phyloP scores from a whole-genome alignment of 2,329 filamentous ascomycete species.

The Ophiostoma ips region DNA sequence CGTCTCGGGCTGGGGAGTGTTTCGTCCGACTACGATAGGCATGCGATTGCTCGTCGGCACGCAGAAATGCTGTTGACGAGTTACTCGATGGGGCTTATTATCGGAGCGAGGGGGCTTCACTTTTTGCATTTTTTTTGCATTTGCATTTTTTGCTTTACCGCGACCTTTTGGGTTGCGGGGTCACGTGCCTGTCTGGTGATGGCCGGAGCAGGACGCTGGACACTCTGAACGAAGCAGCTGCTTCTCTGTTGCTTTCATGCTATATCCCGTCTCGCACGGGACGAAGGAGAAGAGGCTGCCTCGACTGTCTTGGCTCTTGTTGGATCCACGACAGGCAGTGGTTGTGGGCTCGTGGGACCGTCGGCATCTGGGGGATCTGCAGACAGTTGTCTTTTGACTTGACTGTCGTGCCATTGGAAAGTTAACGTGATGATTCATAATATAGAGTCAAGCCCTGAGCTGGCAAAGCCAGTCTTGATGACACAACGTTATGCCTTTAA shows the following conservation, averaged over 20 bases:
- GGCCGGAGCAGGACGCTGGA: constrained; percentile 7
- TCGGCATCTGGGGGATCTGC: constrained; percentile 18
- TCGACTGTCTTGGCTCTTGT: constrained; percentile 4
- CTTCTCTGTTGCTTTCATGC: background rate
- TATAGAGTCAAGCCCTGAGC: constrained; percentile 99
- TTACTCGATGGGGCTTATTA: constrained; percentile 99
- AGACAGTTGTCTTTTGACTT: too few relatives aligned
- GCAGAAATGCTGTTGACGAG: constrained; percentile 30
- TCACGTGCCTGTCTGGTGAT: too few relatives aligned
- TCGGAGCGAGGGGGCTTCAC: constrained; percentile 74
- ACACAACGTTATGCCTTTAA: constrained; percentile 26
- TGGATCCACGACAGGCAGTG: background rate
- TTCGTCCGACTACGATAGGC: constrained; percentile 91
- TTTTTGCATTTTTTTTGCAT: background rate
- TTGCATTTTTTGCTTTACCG: background rate
- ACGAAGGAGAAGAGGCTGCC: background rate
- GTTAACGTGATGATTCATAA: constrained; percentile 80
- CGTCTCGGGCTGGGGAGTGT: constrained; percentile 38
- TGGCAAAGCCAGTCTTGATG: constrained; percentile 26
- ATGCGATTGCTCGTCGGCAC: constrained; percentile 74
- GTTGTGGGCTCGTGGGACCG: background rate
- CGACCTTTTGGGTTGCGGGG: too few relatives aligned
- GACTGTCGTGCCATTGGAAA: constrained; percentile 27
- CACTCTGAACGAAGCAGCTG: constrained; percentile 9
- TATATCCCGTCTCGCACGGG: background rate